A percentile compares a stretch with the other conserved stretches of the same genome.
phyloP scores from a whole-genome alignment of 176 grass and related monocot genomes.

The Zoysia japonica region DNA sequence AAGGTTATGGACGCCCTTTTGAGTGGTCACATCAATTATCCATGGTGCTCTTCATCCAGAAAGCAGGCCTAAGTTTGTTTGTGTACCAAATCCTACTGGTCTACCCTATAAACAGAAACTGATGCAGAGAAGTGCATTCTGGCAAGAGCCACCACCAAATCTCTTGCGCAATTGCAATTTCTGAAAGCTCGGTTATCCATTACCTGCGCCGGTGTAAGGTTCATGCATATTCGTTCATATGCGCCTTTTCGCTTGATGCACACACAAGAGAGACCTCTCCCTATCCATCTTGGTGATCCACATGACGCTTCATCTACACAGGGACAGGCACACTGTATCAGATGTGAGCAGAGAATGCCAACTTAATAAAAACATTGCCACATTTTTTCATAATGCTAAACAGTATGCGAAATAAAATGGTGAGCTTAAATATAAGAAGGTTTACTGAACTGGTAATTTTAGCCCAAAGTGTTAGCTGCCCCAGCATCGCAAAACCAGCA shows the following conservation, averaged over 20 bases:
- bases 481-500: conserved; percentile 32
- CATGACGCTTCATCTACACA: conserved; percentile 82
- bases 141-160: background rate
- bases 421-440: background rate
- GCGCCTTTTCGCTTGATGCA: conserved; percentile 87
- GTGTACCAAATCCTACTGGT: background rate
- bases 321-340: background rate
- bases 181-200: background rate
- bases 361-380: background rate
- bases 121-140: background rate
- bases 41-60: conserved; percentile 1
- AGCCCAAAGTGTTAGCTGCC: conserved; percentile 36
- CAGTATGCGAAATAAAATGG: background rate
- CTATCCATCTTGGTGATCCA: conserved; percentile 98
- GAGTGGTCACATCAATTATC: background rate
- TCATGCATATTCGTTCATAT: conserved; percentile 89
- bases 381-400: background rate
- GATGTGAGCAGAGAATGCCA: background rate
- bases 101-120: background rate
- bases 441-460: conserved; percentile 37
- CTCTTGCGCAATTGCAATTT: background rate
- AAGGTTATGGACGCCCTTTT: conserved; percentile 20
- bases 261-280: conserved; percentile 85
- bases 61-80: background rate
- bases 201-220: conserved; percentile 86